phyloP scores from a whole-genome alignment of 2,329 filamentous ascomycete species.

The Fusarium torulosum region DNA sequence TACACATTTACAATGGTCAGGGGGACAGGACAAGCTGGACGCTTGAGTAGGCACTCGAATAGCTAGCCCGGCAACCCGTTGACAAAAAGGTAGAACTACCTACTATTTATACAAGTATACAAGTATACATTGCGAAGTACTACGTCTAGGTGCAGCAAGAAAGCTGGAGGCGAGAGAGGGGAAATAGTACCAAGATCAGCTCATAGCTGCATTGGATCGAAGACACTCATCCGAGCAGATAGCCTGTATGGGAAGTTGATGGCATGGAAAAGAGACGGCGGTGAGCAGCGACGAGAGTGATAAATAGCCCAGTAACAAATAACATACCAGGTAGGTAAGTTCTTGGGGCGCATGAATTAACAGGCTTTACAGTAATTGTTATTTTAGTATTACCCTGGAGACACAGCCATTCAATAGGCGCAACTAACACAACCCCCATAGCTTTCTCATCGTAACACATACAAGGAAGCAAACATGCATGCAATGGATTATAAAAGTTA shows the following conservation, averaged over 20 bases:
- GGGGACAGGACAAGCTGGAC: slow-evolving; percentile 31
- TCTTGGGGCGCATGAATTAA: slow-evolving; percentile 8
- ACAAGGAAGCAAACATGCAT: slow-evolving; percentile 1
- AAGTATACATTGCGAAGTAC: neutral
- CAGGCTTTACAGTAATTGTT: neutral
- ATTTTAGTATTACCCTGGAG: neutral
- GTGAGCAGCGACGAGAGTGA: slow-evolving; percentile 16
- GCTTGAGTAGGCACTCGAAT: slow-evolving; percentile 16
- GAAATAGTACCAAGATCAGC: slow-evolving; percentile 34
- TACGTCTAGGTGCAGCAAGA: slow-evolving; percentile 1
- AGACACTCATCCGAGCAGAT: slow-evolving; percentile 19
- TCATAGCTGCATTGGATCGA: slow-evolving; percentile 37
- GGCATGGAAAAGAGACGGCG: slow-evolving; percentile 19
- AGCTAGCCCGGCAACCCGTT: slow-evolving; percentile 17
- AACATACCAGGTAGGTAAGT: slow-evolving; percentile 16
- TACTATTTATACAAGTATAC: neutral
- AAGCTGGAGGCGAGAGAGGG: slow-evolving; percentile 23
- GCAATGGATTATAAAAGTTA: neutral
- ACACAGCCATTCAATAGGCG: slow-evolving; percentile 5
- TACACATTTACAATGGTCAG: slow-evolving; percentile 27
- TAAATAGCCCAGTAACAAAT: neutral
- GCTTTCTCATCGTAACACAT: slow-evolving; percentile 12
- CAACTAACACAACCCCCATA: slow-evolving; percentile 6
- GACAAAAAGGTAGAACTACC: neutral
- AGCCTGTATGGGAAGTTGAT: neutral